phyloP scores from a whole-genome alignment of 768 basidiomycete genomes.

The Gloeophyllum trabeum region DNA sequence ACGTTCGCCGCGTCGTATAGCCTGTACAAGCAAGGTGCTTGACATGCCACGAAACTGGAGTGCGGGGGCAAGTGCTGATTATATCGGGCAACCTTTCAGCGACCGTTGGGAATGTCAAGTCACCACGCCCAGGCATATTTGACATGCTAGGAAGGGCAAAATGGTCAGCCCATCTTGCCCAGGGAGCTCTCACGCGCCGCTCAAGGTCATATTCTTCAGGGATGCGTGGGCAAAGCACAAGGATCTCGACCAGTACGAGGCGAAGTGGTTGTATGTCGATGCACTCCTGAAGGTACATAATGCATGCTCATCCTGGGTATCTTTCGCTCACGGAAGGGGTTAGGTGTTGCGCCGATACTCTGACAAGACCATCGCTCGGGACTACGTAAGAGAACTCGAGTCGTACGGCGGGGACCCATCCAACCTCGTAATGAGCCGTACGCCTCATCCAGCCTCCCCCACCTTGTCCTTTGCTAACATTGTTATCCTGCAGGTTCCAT shows the following conservation, averaged over 20 bases:
- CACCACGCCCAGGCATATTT: slow-evolving; percentile 73
- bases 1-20: slow-evolving; percentile 28
- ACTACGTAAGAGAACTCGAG: slow-evolving; percentile 68
- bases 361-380: slow-evolving; percentile 67
- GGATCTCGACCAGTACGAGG: slow-evolving; percentile 66
- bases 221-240: slow-evolving; percentile 94
- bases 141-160: slow-evolving; percentile 91
- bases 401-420: slow-evolving; percentile 61
- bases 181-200: slow-evolving; percentile 10
- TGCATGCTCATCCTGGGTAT: not conserved
- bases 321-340: not conserved
- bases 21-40: slow-evolving; percentile 84
- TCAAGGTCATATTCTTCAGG: slow-evolving; percentile 29
- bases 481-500: slow-evolving; percentile 19
- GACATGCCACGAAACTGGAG: not conserved
- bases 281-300: slow-evolving; percentile 62
- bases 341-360: slow-evolving; percentile 78
- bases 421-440: slow-evolving; percentile 59
- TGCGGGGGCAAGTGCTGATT: not conserved
- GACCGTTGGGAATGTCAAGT: slow-evolving; percentile 79
- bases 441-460: slow-evolving; percentile 12
- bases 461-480: not conserved
- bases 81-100: slow-evolving; percentile 30
- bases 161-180: slow-evolving; percentile 46
- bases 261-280: slow-evolving; percentile 85